Conservation (phyloP, 116 monocot species). For the Thalassia testudinum region DNA sequence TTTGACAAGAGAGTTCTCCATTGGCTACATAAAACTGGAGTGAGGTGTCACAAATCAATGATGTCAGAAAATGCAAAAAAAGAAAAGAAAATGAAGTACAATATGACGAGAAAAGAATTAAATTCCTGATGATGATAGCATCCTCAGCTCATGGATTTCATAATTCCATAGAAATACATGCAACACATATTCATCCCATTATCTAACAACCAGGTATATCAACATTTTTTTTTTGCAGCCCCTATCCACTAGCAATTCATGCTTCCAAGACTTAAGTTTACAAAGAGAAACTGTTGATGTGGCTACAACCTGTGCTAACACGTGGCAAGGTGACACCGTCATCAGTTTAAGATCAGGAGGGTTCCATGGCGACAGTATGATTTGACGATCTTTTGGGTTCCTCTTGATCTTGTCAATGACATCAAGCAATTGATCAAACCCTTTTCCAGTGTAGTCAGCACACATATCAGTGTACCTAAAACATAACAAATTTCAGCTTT, state of each 20-base stretch:
- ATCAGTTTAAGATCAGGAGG: slow-evolving; percentile 88
- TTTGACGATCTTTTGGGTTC: slow-evolving; percentile 84
- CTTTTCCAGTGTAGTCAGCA: slow-evolving; percentile 72
- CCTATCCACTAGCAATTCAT: no score
- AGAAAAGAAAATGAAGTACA: no score
- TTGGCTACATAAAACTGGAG: slow-evolving; percentile 86
- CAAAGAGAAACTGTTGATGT: no score
- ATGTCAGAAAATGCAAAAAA: no score
- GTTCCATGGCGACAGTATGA: slow-evolving; percentile 91
- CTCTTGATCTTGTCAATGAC: slow-evolving; percentile 85
- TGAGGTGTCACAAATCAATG: neutral
- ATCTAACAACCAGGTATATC: no score
- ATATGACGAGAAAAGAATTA: no score
- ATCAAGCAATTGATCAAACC: slow-evolving; percentile 72
- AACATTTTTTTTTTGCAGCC: no score
- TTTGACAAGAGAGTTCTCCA: slow-evolving; percentile 94
- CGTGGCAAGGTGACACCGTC: slow-evolving; percentile 96
- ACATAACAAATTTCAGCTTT: neutral
- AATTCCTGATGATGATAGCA: no score
- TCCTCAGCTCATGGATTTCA: no score
- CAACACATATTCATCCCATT: no score
- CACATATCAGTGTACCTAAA: slow-evolving; percentile 65
- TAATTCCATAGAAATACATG: no score
- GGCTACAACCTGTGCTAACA: slow-evolving; percentile 94
- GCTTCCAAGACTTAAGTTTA: no score